A percentile compares a stretch with the other conserved stretches of the same genome.
Conservation (phyloP, 2,329 filamentous ascomycete genomes). For the Stenocarpella maydis region DNA sequence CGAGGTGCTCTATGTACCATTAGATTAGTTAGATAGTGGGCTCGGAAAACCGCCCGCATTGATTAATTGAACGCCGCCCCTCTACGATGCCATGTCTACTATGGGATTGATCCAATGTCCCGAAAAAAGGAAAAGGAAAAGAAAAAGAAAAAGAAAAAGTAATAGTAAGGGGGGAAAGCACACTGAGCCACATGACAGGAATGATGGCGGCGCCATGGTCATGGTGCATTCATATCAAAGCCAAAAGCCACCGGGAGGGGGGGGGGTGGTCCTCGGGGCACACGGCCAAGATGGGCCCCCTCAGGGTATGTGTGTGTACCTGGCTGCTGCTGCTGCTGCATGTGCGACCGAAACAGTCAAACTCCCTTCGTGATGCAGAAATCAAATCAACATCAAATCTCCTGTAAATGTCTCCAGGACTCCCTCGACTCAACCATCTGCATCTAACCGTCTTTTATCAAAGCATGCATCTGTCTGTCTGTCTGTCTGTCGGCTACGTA, state of each 20-base stretch:
- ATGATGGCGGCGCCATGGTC: conserved; percentile 20
- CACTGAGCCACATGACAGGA: neutral
- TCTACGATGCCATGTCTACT: no score
- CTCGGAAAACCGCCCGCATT: neutral
- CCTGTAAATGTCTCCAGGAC: neutral
- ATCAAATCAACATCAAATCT: neutral
- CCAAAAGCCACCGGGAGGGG: conserved; percentile 16
- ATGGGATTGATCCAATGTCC: no score
- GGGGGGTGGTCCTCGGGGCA: conserved; percentile 2
- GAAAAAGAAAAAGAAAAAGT: no score
- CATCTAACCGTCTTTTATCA: no score
- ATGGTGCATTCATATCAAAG: neutral
- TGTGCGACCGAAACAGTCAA: conserved; percentile 14
- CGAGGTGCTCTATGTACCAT: no score
- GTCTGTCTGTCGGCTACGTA: neutral
- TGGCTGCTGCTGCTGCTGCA: no score
- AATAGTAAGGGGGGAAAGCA: no score
- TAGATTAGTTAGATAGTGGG: neutral
- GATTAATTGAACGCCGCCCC: conserved; percentile 4
- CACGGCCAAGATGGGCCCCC: neutral
- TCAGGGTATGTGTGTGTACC: no score
- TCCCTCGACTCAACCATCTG: no score
- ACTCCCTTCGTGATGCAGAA: conserved; percentile 25
- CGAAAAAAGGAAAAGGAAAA: no score
- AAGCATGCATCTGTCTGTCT: no score